Percentiles rank a stretch among this genome's conserved stretches.
phyloP scores from a whole-genome alignment of 1,284 basidiomycete genomes.

The Leccinum pseudoinsigne region DNA sequence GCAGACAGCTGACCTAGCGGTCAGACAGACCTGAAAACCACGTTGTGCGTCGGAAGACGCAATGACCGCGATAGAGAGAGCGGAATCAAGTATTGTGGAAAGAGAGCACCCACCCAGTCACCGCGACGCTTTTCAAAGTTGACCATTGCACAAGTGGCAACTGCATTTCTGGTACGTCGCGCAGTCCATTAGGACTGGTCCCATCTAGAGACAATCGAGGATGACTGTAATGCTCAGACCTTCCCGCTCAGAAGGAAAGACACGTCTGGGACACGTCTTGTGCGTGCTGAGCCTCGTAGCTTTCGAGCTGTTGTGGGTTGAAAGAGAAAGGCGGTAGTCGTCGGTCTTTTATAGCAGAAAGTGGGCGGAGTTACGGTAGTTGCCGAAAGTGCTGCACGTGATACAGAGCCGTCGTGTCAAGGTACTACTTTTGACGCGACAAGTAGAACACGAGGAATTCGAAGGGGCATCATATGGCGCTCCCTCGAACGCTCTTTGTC shows the following conservation, averaged over 20 bases:
- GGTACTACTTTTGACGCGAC: neutral
- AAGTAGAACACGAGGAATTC: neutral
- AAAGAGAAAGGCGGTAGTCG: neutral
- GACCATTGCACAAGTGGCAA: slow-evolving; percentile 20
- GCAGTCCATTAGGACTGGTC: slow-evolving; percentile 45
- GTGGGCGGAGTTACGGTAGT: slow-evolving; percentile 21
- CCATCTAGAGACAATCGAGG: slow-evolving; percentile 52
- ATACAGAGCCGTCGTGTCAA: slow-evolving; percentile 17
- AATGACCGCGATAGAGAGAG: slow-evolving; percentile 24
- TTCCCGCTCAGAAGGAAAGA: slow-evolving; percentile 54
- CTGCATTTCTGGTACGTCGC: slow-evolving; percentile 52
- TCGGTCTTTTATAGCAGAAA: slow-evolving; percentile 11
- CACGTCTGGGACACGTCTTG: slow-evolving; percentile 30
- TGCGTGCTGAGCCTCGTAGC: slow-evolving; percentile 54
- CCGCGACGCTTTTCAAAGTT: slow-evolving; percentile 36
- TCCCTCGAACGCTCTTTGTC: slow-evolving; percentile 18
- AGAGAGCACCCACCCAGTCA: slow-evolving; percentile 31
- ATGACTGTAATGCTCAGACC: slow-evolving; percentile 59
- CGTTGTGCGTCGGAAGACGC: slow-evolving; percentile 19
- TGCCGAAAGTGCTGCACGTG: slow-evolving; percentile 25
- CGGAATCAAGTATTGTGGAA: slow-evolving; percentile 1
- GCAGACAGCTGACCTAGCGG: neutral
- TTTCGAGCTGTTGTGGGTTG: slow-evolving; percentile 43
- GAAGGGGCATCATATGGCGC: slow-evolving; percentile 14
- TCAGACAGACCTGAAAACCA: slow-evolving; percentile 5